phyloP scores from a whole-genome alignment of 306 rosid genomes.

The Alnus rubra region DNA sequence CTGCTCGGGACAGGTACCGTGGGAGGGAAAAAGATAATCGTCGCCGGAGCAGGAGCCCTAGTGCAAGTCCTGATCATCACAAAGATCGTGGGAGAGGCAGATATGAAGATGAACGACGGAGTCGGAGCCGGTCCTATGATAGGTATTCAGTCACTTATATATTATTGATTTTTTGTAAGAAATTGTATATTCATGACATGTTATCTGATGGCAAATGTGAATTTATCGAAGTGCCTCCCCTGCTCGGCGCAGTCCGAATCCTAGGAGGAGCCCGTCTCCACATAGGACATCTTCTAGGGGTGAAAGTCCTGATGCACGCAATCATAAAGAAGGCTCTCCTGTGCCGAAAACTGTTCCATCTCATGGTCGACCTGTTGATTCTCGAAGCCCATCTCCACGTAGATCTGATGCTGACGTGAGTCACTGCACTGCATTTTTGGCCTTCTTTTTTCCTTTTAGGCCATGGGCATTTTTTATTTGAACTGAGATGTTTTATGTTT shows the following conservation, averaged over 20 bases:
- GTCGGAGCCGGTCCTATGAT: constrained; percentile 59
- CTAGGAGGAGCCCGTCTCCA: constrained; percentile 46
- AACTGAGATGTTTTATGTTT: constrained; percentile 14
- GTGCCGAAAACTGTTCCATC: constrained; percentile 44
- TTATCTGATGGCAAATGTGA: constrained; percentile 28
- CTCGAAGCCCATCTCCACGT: constrained; percentile 59
- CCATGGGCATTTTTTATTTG: neutral
- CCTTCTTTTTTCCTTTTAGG: neutral
- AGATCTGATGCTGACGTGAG: constrained; percentile 65
- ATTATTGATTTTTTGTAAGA: neutral
- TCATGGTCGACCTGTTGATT: constrained; percentile 37
- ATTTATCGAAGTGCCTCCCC: constrained; percentile 48
- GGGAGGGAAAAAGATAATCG: constrained; percentile 54
- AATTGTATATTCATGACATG: constrained; percentile 19
- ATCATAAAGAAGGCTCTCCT: constrained; percentile 40
- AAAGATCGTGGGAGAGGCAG: constrained; percentile 49
- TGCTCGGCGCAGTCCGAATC: constrained; percentile 36
- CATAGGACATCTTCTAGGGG: constrained; percentile 43
- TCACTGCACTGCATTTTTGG: neutral
- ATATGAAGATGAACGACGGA: constrained; percentile 54
- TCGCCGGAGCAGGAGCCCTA: constrained; percentile 59
- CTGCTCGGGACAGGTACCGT: constrained; percentile 55
- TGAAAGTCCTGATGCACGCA: constrained; percentile 40
- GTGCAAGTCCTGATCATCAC: constrained; percentile 52
- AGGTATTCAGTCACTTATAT: constrained; percentile 33